Conservation (phyloP, 345 rosid species). For the Salix caprea region DNA sequence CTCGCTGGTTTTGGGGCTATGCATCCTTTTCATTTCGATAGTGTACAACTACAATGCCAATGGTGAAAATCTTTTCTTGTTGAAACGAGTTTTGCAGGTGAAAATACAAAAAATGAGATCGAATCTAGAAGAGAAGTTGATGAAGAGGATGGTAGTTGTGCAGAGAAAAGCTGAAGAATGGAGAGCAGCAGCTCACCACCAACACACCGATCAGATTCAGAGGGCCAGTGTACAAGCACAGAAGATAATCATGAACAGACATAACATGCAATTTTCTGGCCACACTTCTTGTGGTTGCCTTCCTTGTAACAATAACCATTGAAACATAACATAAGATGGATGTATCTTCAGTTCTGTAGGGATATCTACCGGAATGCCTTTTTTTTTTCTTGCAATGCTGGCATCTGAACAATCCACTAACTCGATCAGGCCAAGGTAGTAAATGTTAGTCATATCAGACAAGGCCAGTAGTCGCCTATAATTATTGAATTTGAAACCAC, state of each 20-base stretch:
- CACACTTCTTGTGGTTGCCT: constrained; percentile 69
- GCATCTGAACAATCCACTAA: no score
- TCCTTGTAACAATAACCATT: constrained; percentile 43
- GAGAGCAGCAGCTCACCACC: constrained; percentile 61
- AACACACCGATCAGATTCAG: constrained; percentile 60
- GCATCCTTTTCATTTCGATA: no score
- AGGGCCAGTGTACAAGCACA: constrained; percentile 41
- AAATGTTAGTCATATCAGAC: no score
- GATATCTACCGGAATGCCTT: background rate
- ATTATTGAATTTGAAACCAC: no score
- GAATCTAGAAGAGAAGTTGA: constrained; percentile 70
- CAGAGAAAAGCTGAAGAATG: constrained; percentile 76
- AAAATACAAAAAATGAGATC: constrained; percentile 92
- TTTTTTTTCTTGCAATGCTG: background rate
- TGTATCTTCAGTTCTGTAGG: background rate
- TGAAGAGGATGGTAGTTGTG: constrained; percentile 78
- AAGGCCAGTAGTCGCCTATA: no score
- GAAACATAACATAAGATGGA: background rate
- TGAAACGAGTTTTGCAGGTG: constrained; percentile 41
- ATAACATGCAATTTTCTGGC: constrained; percentile 26
- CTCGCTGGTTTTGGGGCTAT: no score
- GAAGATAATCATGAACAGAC: constrained; percentile 36
- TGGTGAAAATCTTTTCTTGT: background rate
- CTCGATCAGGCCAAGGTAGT: no score
- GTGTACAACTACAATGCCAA: no score